Base-by-base conservation (phyloP, 805 yeast species). In the Brettanomyces custersianus region DNA sequence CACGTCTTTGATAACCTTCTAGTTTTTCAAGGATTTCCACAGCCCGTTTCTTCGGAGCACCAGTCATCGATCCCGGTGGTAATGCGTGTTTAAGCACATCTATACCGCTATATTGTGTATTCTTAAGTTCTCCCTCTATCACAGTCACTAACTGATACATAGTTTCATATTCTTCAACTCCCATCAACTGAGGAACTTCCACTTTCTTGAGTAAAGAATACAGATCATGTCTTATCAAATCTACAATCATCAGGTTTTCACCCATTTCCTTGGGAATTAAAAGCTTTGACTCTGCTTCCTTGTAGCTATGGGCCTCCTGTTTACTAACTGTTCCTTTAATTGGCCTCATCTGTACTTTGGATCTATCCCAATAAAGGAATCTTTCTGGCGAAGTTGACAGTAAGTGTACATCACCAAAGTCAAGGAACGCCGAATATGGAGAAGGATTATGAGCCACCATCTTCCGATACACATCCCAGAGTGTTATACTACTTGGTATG, bases 21-120 rank as follows among this genome's bases (percentile, higher is more conserved):
- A 81, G 55, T 1, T 54, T 52, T 41, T 79, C 82, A 20, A 92
- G 63, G 4, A 94, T 55, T 55, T 90, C 92, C 5, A 92, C 94
- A 0, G 96, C 85, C 40, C 95, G 70, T 47, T 80, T 82, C 61
- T 92, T 92, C 2, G 99, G 99, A 0, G 99, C 99, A 3, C 99
- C 99, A 0, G 99, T 92, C 99, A 92, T 92, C 1, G 97, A 90
- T 0, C 99, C 99, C 0, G 99, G 96, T 3, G 99, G 98, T 24
- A 94, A 62, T 0, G 95, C 76, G 40, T 74, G 74, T 16, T 75
- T 70, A 10, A 92, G 65, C 3, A 90, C 63, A 53, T 92, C 97
- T 18, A 88, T 62, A 0, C 97, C 98, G 10, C 68, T 62, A 45
- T 69, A 77, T 3, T 23, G 28, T 3, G 46, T 35, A 13, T 41